A percentile compares a stretch with the other conserved stretches of the same genome.
These are phyloP conservation scores for Knufia petricola DNA, from an alignment of 2,329 filamentous ascomycete species.

Conservation along the genomic window DNA sequence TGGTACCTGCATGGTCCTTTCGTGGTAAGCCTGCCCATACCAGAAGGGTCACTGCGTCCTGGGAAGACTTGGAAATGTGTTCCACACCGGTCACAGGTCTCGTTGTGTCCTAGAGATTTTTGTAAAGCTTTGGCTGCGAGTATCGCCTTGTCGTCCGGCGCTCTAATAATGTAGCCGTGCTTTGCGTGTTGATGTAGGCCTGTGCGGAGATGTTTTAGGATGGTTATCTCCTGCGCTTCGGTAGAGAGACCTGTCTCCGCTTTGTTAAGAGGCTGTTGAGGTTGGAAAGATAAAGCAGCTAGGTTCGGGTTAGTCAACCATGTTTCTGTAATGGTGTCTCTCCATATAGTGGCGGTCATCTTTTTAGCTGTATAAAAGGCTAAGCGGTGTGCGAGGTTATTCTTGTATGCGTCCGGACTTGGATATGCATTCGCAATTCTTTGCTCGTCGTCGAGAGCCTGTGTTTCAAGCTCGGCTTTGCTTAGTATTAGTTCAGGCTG, in stretches of 20 bases:
- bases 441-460: conserved; percentile 60
- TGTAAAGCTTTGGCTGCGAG: conserved; percentile 56
- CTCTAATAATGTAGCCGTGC: conserved; percentile 63
- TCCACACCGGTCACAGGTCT: conserved; percentile 78
- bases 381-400: neutral
- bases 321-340: conserved; percentile 59
- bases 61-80: conserved; percentile 88
- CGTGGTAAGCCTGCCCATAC: conserved; percentile 54
- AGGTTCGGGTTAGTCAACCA: neutral
- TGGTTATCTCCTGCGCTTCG: conserved; percentile 54
- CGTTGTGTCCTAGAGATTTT: conserved; percentile 62
- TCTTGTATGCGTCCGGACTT: conserved; percentile 4
- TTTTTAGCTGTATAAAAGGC: conserved; percentile 50
- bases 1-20: conserved; percentile 76
- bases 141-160: conserved; percentile 59
- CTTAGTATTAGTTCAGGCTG: conserved; percentile 30
- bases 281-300: conserved; percentile 13
- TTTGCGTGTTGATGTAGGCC: conserved; percentile 53
- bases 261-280: neutral
- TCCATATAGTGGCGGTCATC: conserved; percentile 48
- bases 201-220: conserved; percentile 55
- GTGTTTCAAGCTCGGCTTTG: conserved; percentile 35
- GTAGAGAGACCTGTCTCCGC: conserved; percentile 44
- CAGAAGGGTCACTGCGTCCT: conserved; percentile 60
- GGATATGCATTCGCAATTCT: conserved; percentile 26